Evolutionary conservation across 2,329 filamentous ascomycete species (phyloP), one percentile per base, ranked within the genome.

Genomic region (Biscogniauxia marginata): DNA sequence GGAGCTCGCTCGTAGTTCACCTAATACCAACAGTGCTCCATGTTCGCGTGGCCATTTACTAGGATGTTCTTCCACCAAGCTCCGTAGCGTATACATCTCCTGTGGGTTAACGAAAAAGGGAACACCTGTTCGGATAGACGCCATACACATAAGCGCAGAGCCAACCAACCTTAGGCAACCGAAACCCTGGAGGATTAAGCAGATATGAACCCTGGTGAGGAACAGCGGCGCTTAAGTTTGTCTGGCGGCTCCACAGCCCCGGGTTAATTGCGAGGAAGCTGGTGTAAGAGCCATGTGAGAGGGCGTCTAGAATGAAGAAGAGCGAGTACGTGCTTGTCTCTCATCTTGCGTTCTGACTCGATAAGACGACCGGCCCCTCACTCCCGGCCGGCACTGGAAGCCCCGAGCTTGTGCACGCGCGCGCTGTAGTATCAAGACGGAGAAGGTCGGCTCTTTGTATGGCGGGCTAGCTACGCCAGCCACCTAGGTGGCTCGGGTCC

Each of bases 191-290:
- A 56, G 58, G 46, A 54, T 49, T 50, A 43, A 56, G 52, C 30
- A 23, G 49, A 53, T 55, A 55, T 59, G 25, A 56, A 45, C 49
- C 53, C 54, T 54, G 60, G 52, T 57, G 55, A 58, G 49, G 51
- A 49, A 57, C 50, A 39, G 20, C 48, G 59, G 65, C 64, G 65
- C 65, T 67, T 67, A 63, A 49, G 49, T 23, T 57, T 59, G 57
- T 54, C 53, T 48, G 57, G 64, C 61, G 62, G 59, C 62, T 65
- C 61, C 55, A 58, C 55, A 54, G 59, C 49, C 43, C 55, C 51
- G 60, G 61, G 51, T 50, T 49, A 62, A 55, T 60, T 62, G 59
- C 47, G 55, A 58, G 52, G 50, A 56, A 21, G 50, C 9, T 30
- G 47, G 18, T 25, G 20, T 18, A 46, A 22, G 18, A 46, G 20